phyloP scores from a whole-genome alignment of 495 filamentous ascomycete genomes.

The Penicillium robsamsonii region DNA sequence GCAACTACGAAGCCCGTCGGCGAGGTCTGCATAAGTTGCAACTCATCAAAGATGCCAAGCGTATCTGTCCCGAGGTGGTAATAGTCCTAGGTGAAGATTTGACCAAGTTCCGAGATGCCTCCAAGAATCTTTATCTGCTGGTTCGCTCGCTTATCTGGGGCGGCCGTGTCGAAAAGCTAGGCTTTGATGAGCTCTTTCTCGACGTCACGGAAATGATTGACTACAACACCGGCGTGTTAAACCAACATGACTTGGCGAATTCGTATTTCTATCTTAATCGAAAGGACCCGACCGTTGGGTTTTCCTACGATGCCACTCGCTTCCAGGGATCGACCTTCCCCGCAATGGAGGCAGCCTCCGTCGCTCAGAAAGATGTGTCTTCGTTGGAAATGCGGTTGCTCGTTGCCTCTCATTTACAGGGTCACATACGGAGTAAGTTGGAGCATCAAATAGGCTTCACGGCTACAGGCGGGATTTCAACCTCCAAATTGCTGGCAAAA shows the following conservation, averaged over 20 bases:
- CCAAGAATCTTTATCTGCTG: conserved; percentile 72
- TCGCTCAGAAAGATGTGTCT: conserved; percentile 2
- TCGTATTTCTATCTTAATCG: conserved; percentile 81
- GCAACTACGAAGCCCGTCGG: conserved; percentile 84
- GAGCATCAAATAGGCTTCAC: conserved; percentile 82
- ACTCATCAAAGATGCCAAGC: conserved; percentile 75
- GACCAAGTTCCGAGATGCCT: conserved; percentile 78
- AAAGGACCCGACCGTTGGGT: conserved; percentile 75
- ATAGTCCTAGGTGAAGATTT: conserved; percentile 86
- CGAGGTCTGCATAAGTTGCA: conserved; percentile 81
- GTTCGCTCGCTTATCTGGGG: conserved; percentile 71
- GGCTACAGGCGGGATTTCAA: conserved; percentile 81
- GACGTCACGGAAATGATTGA: conserved; percentile 83
- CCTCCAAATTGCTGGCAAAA: conserved; percentile 81
- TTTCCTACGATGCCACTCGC: conserved; percentile 67
- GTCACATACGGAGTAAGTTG: conserved; percentile 65
- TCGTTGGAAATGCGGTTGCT: conserved; percentile 54
- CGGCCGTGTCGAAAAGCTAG: conserved; percentile 70
- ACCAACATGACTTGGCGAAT: conserved; percentile 56
- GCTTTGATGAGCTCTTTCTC: conserved; percentile 80
- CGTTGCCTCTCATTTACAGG: conserved; percentile 72
- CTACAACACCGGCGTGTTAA: conserved; percentile 73
- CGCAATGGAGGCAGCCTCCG: not conserved
- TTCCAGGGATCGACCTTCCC: conserved; percentile 61
- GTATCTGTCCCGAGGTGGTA: conserved; percentile 77